Evolutionary conservation across 371 early-diverging fungal genomes (phyloP).

Genomic region (Aphelidium insulamus): DNA sequence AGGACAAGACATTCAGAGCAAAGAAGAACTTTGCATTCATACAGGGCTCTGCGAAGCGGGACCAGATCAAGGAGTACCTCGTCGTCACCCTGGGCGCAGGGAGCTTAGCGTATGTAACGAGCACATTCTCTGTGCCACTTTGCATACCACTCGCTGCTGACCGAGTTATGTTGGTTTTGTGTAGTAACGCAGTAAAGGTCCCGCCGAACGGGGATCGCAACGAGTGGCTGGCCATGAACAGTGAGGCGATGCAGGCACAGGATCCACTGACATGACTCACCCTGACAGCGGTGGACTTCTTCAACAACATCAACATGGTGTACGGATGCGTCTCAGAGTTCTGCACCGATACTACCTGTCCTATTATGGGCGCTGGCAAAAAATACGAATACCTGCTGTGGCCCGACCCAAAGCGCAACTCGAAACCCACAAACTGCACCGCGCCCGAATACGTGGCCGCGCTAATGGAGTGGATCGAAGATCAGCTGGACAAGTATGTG

Average conservation of each 20-base stretch:
- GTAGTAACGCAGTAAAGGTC: too few species aligned
- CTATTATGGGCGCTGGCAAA: constrained; percentile 20
- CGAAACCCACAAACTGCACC: too few species aligned
- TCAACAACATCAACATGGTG: constrained; percentile 23
- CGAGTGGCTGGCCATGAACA: constrained; percentile 24
- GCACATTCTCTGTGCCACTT: too few species aligned
- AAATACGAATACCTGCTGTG: constrained; percentile 2
- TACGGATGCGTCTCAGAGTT: constrained; percentile 22
- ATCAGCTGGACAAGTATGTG: constrained; percentile 17
- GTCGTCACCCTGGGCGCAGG: too few species aligned
- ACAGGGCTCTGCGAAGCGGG: too few species aligned
- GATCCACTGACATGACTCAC: background rate
- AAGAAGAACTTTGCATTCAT: too few species aligned
- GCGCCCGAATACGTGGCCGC: constrained; percentile 22
- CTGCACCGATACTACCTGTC: constrained; percentile 17
- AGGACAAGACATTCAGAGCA: too few species aligned
- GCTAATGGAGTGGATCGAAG: constrained; percentile 23
- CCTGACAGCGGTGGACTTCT: constrained; percentile 22
- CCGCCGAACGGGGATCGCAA: constrained; percentile 21
- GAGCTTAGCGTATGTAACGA: too few species aligned
- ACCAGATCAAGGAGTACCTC: too few species aligned
- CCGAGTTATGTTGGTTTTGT: too few species aligned
- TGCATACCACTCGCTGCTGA: too few species aligned
- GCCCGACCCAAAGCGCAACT: background rate
- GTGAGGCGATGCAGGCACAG: background rate